These are phyloP conservation scores for Adansonia gregorii DNA, from an alignment of 441 rosid species.

Conservation along the genomic window DNA sequence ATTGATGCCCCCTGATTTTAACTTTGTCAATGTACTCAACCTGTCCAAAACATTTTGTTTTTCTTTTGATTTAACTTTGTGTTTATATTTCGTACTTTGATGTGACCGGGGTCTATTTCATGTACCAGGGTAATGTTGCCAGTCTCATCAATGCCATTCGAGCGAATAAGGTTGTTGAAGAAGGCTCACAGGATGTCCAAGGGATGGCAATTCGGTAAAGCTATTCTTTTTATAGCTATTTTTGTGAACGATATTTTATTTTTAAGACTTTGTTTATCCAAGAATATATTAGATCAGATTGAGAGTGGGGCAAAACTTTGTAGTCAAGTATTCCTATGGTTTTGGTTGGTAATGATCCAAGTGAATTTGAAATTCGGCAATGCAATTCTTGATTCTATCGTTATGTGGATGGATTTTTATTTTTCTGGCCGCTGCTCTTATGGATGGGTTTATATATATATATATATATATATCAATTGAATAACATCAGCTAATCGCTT, in stretches of 20 bases:
- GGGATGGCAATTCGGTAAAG: constrained; percentile 64
- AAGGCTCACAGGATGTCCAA: constrained; percentile 71
- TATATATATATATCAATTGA: too few species aligned
- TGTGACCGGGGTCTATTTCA: neutral
- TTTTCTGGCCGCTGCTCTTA: neutral
- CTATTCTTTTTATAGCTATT: constrained; percentile 5
- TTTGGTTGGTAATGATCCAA: constrained; percentile 2
- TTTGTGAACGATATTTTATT: neutral
- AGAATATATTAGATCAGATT: constrained; percentile 13
- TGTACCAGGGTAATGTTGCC: constrained; percentile 69
- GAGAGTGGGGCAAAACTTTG: neutral
- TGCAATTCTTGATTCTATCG: neutral
- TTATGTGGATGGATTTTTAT: neutral
- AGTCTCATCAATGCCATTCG: constrained; percentile 81
- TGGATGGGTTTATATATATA: neutral
- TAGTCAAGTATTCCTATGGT: neutral
- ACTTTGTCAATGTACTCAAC: neutral
- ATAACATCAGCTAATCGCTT: too few species aligned
- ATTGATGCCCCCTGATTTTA: neutral
- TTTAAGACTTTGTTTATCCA: neutral
- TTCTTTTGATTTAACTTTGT: neutral
- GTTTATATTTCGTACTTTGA: neutral
- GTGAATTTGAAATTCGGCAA: constrained; percentile 27
- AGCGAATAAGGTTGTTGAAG: constrained; percentile 85
- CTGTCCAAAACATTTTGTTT: neutral